phyloP scores from a whole-genome alignment of 2,329 filamentous ascomycete species.

The Erysiphe pulchra region DNA sequence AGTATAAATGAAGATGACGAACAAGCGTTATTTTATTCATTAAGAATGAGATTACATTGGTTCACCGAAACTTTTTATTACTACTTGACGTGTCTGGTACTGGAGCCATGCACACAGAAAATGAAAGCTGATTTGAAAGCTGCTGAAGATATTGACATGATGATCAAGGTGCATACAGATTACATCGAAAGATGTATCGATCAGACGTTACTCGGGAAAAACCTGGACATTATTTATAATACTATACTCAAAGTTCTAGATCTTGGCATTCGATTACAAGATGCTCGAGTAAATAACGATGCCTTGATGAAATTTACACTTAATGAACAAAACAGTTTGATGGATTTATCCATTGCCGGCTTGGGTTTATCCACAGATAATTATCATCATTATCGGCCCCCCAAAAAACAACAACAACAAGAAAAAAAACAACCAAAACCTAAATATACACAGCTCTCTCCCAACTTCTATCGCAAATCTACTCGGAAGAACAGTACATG shows the following conservation, averaged over 20 bases:
- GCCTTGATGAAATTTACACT: constrained; percentile 5
- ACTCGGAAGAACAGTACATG: too few species aligned
- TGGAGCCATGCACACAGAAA: constrained; percentile 29
- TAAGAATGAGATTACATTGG: constrained; percentile 50
- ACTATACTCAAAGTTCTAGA: constrained; percentile 55
- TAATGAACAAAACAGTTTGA: constrained; percentile 9
- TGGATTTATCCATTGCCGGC: constrained; percentile 11
- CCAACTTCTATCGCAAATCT: too few species aligned
- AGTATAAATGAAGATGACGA: constrained; percentile 17
- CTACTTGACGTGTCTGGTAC: constrained; percentile 49
- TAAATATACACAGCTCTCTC: too few species aligned
- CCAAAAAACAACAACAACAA: too few species aligned
- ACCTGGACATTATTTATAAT: constrained; percentile 43
- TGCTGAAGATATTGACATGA: constrained; percentile 52
- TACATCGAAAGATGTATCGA: constrained; percentile 38
- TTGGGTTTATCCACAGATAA: constrained; percentile 9
- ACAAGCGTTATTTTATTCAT: constrained; percentile 25
- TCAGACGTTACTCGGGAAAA: constrained; percentile 42
- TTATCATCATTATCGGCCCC: background rate
- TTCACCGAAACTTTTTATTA: constrained; percentile 50
- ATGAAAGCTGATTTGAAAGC: constrained; percentile 30
- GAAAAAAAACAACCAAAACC: too few species aligned
- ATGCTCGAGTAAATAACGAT: constrained; percentile 21
- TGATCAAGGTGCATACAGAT: constrained; percentile 42
- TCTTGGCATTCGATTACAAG: constrained; percentile 42